A percentile compares a stretch with the other conserved stretches of the same genome.
These are phyloP conservation scores for Phytopythium ostracodes DNA, from an alignment of 352 stramenopile species.

Conservation along the genomic window DNA sequence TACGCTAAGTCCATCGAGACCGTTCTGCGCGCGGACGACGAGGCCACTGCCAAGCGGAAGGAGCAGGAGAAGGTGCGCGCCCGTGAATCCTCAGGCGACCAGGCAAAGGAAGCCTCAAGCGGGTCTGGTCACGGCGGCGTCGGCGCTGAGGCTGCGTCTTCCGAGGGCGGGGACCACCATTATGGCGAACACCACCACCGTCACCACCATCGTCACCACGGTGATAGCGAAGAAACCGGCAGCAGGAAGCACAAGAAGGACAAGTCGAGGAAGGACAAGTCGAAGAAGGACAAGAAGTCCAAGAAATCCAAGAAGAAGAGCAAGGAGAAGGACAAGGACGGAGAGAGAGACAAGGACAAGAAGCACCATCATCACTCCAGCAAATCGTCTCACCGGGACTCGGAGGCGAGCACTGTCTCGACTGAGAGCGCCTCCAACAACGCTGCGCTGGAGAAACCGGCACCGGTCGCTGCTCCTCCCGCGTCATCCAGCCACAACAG, in stretches of 20 bases:
- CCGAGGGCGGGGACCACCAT: conserved; percentile 6
- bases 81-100: conserved; percentile 8
- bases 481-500: neutral
- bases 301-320: conserved; percentile 76
- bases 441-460: neutral
- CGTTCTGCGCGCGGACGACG: conserved; percentile 41
- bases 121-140: conserved; percentile 5
- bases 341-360: conserved; percentile 25
- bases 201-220: conserved; percentile 7
- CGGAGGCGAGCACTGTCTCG: conserved; percentile 3
- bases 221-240: conserved; percentile 16
- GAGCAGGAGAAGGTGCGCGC: conserved; percentile 29
- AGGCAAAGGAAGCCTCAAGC: conserved; percentile 6
- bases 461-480: neutral
- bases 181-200: conserved; percentile 28
- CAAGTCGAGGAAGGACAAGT: conserved; percentile 28
- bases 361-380: conserved; percentile 24
- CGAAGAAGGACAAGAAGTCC: conserved; percentile 64
- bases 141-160: conserved; percentile 13
- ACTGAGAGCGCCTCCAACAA: neutral
- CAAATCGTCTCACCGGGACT: conserved; percentile 16
- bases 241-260: conserved; percentile 50
- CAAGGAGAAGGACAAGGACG: conserved; percentile 53
- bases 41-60: conserved; percentile 15
- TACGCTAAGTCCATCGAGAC: conserved; percentile 73